Evolutionary conservation across 1,139 yeast genomes (phyloP), one percentile per base, ranked within the genome.

Genomic region (Geotrichum reessii): DNA sequence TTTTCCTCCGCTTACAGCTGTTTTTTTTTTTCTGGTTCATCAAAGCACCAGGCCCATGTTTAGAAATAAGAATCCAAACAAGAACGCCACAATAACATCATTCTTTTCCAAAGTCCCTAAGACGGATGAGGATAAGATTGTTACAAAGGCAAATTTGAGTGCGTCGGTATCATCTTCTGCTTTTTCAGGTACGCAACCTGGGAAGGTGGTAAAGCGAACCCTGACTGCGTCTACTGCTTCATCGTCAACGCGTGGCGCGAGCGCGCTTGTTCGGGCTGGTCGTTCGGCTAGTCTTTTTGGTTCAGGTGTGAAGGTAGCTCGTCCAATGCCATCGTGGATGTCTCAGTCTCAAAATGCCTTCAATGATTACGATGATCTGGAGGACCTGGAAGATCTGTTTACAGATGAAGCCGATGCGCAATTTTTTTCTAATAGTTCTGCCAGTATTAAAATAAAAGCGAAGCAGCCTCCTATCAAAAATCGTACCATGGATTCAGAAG

Each of bases 311-410:
- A 31, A 31, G 12, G 37, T 31, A 3, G 21, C 48, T 5, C 31
- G 21, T 4, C 17, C 56, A 22, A 50, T 37, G 17, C 48, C 51
- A 12, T 52, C 58, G 1, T 57, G 59, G 59, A 53, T 57, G 57
- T 22, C 49, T 2, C 56, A 47, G 42, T 22, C 50, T 5, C 28
- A 48, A 27, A 33, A 28, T 24, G 56, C 59, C 2, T 57, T 57
- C 31, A 56, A 57, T 25, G 54, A 50, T 7, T 53, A 11, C 25
- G 56, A 53, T 17, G 56, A 53, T 28, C 37, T 31, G 9, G 27
- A 22, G 22, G 37, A 51, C 14, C 48, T 53, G 2, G 57, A 57
- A 42, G 59, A 47, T 33, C 7, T 50, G 12, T 53, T 57, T 25
- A 40, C 48, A 19, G 59, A 57, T 11, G 47, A 17, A 22, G 56